These are phyloP conservation scores for Calonectria henricotiae DNA, from an alignment of 2,329 filamentous ascomycete genomes.

Conservation along the genomic window DNA sequence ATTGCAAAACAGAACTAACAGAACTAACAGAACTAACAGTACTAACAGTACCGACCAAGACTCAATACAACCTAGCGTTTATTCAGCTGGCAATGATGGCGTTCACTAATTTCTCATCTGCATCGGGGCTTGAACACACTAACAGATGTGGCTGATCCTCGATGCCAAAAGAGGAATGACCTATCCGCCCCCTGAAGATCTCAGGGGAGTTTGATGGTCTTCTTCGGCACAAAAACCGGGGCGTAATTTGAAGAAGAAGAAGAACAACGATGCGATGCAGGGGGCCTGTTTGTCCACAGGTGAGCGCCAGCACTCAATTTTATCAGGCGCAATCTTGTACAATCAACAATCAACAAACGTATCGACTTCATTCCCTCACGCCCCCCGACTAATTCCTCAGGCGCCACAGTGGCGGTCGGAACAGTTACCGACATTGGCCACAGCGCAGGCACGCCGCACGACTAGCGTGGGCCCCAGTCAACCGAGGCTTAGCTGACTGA, in stretches of 20 bases:
- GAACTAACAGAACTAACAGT: neutral
- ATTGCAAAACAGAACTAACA: neutral
- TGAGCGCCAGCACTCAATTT: no score
- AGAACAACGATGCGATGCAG: neutral
- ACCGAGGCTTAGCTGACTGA: neutral
- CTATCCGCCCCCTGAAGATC: neutral
- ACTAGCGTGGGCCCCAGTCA: conserved; percentile 11
- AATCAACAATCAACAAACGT: neutral
- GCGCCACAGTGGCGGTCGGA: conserved; percentile 6
- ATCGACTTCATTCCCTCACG: neutral
- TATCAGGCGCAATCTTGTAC: neutral
- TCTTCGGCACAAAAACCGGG: neutral
- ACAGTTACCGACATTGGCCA: conserved; percentile 7
- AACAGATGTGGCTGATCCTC: neutral
- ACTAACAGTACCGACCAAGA: neutral
- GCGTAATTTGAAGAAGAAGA: neutral
- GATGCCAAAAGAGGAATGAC: neutral
- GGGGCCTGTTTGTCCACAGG: neutral
- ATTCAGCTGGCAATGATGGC: neutral
- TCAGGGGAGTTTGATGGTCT: neutral
- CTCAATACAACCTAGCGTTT: neutral
- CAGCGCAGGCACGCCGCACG: neutral
- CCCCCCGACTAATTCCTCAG: no score
- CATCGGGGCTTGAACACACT: neutral
- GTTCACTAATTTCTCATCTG: conserved; percentile 18